phyloP scores from a whole-genome alignment of 345 rosid species.

The Salix udensis region DNA sequence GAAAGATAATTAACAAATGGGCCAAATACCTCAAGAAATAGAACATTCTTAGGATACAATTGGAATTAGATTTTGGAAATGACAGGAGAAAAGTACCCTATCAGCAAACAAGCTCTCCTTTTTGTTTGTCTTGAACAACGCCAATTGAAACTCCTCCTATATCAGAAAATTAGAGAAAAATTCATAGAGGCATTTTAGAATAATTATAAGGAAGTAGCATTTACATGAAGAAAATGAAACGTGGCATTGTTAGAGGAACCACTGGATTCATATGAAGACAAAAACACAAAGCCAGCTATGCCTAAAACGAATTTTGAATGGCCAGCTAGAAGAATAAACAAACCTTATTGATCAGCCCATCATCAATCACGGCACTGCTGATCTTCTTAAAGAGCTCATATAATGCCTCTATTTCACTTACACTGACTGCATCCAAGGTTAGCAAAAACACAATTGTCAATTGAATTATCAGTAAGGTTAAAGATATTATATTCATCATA shows the following conservation, averaged over 20 bases:
- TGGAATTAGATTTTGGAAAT: not conserved
- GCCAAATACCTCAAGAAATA: not conserved
- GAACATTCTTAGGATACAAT: not conserved
- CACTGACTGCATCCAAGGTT: conserved; percentile 66
- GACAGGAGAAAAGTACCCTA: conserved; percentile 47
- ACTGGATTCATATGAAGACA: conserved; percentile 7
- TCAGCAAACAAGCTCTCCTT: conserved; percentile 99
- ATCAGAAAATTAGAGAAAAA: conserved; percentile 11
- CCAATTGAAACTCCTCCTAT: conserved; percentile 98
- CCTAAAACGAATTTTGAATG: not conserved
- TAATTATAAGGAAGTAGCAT: conserved; percentile 12
- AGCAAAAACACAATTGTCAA: conserved; percentile 16
- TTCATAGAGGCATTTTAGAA: not conserved
- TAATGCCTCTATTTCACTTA: conserved; percentile 97
- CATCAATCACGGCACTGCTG: conserved; percentile 98
- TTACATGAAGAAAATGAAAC: not conserved
- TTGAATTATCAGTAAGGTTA: conserved; percentile 1
- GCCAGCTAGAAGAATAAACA: not conserved
- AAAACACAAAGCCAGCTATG: not conserved
- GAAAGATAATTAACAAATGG: conserved; percentile 1
- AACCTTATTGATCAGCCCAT: conserved; percentile 95
- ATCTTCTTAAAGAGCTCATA: conserved; percentile 98
- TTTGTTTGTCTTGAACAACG: conserved; percentile 91
- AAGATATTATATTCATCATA: not conserved
- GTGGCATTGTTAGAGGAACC: not conserved